Conservation (phyloP, 257 asterid genomes). For the Sherardia arvensis region DNA sequence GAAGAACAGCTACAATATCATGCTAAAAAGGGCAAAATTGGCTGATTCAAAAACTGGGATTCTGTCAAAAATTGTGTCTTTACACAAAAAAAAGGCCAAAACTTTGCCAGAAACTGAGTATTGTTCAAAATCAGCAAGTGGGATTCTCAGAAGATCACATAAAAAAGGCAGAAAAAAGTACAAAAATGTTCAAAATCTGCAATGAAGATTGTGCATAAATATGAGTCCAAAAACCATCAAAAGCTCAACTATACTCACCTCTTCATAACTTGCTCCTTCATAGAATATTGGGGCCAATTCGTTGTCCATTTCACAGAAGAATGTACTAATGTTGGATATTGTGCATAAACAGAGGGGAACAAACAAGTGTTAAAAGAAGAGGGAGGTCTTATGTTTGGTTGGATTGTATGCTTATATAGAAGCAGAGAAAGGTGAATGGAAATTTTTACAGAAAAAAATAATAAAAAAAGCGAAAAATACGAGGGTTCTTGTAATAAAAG, state of each 20-base stretch:
- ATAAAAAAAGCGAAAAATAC: background rate
- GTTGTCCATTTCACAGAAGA: conserved; percentile 8
- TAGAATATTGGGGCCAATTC: conserved; percentile 54
- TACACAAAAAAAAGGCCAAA: background rate
- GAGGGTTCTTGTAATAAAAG: conserved; percentile 14
- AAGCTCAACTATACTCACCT: conserved; percentile 29
- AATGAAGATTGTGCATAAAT: background rate
- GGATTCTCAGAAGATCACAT: background rate
- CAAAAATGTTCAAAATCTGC: background rate
- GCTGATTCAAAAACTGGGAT: background rate
- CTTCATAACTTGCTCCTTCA: conserved; percentile 50
- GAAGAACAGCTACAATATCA: background rate
- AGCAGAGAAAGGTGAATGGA: conserved; percentile 8
- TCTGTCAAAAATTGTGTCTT: background rate
- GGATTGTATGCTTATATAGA: conserved; percentile 37
- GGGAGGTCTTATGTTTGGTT: conserved; percentile 19
- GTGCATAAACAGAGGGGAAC: background rate
- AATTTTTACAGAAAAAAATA: conserved; percentile 13
- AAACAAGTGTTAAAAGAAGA: conserved; percentile 14
- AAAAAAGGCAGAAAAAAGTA: background rate
- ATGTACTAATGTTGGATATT: background rate
- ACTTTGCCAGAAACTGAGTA: background rate
- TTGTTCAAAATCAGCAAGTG: background rate
- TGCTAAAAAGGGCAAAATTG: background rate
- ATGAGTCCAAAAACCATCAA: background rate